Conservation (phyloP, 768 basidiomycete genomes). For the Amanita pallidorosea region DNA sequence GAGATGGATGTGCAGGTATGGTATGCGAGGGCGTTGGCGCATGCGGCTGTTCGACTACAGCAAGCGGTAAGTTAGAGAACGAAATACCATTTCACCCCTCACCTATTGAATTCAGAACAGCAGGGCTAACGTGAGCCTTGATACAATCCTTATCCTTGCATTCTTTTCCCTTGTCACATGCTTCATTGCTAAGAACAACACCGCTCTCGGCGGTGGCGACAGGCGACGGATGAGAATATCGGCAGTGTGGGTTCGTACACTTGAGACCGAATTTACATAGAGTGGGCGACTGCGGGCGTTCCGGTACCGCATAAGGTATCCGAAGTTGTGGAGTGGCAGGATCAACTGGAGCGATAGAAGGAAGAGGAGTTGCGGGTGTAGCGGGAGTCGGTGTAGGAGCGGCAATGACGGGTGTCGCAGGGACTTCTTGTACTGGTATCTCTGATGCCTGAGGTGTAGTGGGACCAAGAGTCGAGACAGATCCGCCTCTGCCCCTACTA, state of each 20-base stretch:
- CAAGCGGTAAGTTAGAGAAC: conserved; percentile 8
- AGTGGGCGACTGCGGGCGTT: conserved; percentile 77
- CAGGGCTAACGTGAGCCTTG: conserved; percentile 85
- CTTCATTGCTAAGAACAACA: conserved; percentile 86
- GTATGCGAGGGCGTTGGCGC: conserved; percentile 23
- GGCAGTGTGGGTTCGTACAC: conserved; percentile 83
- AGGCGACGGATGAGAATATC: conserved; percentile 94
- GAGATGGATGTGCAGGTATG: conserved; percentile 17
- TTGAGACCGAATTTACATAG: conserved; percentile 91
- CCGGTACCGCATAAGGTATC: conserved; percentile 48
- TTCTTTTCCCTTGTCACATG: conserved; percentile 80
- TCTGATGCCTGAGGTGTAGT: conserved; percentile 7
- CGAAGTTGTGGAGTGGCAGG: conserved; percentile 22
- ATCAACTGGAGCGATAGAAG: conserved; percentile 11
- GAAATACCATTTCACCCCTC: conserved; percentile 11
- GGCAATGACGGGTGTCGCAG: conserved; percentile 10
- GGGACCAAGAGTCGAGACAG: conserved; percentile 15
- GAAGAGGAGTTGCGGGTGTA: conserved; percentile 12
- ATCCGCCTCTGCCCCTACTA: conserved; percentile 40
- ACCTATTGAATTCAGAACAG: conserved; percentile 61
- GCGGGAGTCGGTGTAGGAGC: conserved; percentile 16
- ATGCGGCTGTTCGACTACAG: conserved; percentile 24
- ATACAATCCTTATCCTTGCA: conserved; percentile 94
- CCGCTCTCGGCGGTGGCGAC: conserved; percentile 93
- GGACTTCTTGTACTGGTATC: conserved; percentile 1